phyloP scores from a whole-genome alignment of 2,329 filamentous ascomycete genomes.

The Fusarium sp. region DNA sequence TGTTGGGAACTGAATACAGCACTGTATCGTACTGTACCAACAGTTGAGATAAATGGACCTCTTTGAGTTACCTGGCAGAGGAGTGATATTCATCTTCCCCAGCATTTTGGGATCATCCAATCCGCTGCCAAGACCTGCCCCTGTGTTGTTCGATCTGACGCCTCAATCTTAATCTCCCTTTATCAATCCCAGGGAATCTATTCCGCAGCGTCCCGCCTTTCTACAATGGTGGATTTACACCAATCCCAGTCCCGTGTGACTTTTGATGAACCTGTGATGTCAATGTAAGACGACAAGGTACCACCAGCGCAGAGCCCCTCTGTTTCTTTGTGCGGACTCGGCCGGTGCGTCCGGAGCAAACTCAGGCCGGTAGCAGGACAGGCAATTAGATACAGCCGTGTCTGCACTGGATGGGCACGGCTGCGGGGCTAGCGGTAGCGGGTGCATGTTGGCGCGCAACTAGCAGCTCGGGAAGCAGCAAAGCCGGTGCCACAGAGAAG shows the following conservation, averaged over 20 bases:
- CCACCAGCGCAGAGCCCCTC: conserved; percentile 12
- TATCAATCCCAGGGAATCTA: conserved; percentile 6
- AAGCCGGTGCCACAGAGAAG: conserved; percentile 44
- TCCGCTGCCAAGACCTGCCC: conserved; percentile 26
- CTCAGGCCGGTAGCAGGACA: conserved; percentile 29
- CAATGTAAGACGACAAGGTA: conserved; percentile 4
- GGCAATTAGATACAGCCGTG: conserved; percentile 21
- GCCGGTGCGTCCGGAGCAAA: conserved; percentile 39
- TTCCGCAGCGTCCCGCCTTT: conserved; percentile 20
- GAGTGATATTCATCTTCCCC: conserved; percentile 25
- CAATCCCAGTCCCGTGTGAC: conserved; percentile 5
- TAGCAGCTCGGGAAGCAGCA: conserved; percentile 41
- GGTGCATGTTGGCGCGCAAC: conserved; percentile 37
- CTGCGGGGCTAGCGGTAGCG: conserved; percentile 32
- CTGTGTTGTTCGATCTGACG: conserved; percentile 17
- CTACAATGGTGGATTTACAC: not conserved
- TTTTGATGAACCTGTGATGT: conserved; percentile 20
- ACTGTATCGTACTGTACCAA: conserved; percentile 7
- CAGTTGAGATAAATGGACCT: conserved; percentile 22
- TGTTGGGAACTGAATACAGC: conserved; percentile 21
- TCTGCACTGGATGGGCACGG: conserved; percentile 10
- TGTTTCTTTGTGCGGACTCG: conserved; percentile 24
- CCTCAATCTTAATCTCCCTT: conserved; percentile 8
- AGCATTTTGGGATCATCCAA: conserved; percentile 15
- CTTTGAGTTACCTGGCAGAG: conserved; percentile 6